These are phyloP conservation scores for Pogostemon cablin DNA, from an alignment of 257 asterid species.

Conservation along the genomic window DNA sequence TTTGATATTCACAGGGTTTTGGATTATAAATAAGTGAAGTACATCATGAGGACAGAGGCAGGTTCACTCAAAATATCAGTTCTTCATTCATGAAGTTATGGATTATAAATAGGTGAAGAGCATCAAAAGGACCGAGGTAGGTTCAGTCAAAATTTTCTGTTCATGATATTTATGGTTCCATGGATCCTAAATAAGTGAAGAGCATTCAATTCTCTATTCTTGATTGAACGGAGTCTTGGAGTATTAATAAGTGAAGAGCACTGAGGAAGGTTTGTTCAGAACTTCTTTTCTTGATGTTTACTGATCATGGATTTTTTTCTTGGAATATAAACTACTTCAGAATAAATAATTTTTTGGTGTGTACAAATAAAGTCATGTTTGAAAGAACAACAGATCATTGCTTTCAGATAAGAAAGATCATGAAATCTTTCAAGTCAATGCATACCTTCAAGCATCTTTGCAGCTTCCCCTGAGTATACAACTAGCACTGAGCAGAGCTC, in stretches of 20 bases:
- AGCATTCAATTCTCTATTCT: too few relatives aligned
- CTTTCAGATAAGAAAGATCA: slow-evolving; percentile 8
- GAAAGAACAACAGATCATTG: background rate
- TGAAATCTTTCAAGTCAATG: slow-evolving; percentile 18
- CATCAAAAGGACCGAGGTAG: background rate
- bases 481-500: slow-evolving; percentile 97
- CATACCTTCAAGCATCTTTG: slow-evolving; percentile 84
- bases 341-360: background rate
- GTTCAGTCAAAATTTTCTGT: background rate
- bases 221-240: too few relatives aligned
- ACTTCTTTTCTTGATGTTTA: too few relatives aligned
- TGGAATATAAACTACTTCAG: background rate
- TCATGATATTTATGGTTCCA: too few relatives aligned
- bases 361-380: slow-evolving; percentile 3
- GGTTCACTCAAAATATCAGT: too few relatives aligned
- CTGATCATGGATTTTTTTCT: background rate
- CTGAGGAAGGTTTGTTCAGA: too few relatives aligned
- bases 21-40: background rate
- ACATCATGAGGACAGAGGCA: too few relatives aligned
- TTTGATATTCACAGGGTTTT: too few relatives aligned
- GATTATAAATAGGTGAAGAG: background rate
- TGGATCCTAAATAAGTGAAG: too few relatives aligned
- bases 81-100: too few relatives aligned
- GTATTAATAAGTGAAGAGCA: too few relatives aligned
- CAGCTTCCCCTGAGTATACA: slow-evolving; percentile 85